A percentile compares a stretch with the other conserved stretches of the same genome.
These are phyloP conservation scores for Sporothrix inflata DNA, from an alignment of 2,329 filamentous ascomycete genomes.

Conservation along the genomic window DNA sequence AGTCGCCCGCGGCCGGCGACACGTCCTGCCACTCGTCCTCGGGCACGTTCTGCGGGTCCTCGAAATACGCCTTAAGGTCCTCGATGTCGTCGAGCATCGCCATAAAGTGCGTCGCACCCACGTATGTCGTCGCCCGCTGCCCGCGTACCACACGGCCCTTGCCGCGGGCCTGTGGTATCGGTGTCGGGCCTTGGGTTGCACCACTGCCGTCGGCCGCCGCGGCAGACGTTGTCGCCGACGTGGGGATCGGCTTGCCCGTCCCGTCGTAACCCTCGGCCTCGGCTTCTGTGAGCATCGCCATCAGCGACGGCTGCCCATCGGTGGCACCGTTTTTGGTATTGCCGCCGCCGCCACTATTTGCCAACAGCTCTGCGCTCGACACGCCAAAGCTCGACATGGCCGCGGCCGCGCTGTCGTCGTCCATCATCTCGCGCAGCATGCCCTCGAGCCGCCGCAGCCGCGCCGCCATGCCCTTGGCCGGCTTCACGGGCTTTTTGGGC, in stretches of 20 bases:
- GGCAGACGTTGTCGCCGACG: conserved; percentile 1
- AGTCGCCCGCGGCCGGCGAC: conserved; percentile 36
- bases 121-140: conserved; percentile 52
- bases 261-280: conserved; percentile 32
- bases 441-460: conserved; percentile 59
- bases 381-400: conserved; percentile 32
- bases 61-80: conserved; percentile 61
- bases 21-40: conserved; percentile 42
- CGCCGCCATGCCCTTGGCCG: conserved; percentile 56
- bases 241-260: conserved; percentile 31
- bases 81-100: conserved; percentile 66
- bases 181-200: neutral
- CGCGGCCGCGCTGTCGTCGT: conserved; percentile 35
- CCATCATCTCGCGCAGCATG: conserved; percentile 61
- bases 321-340: neutral
- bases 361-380: conserved; percentile 22
- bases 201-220: neutral
- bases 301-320: neutral
- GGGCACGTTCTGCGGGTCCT: conserved; percentile 47
- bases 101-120: conserved; percentile 63
- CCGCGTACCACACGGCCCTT: conserved; percentile 51
- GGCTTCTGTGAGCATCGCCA: conserved; percentile 5
- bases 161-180: neutral
- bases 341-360: neutral
- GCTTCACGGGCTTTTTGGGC: conserved; percentile 45